Base-by-base conservation (phyloP, 306 rosid species). In the Trifolium subterraneum region DNA sequence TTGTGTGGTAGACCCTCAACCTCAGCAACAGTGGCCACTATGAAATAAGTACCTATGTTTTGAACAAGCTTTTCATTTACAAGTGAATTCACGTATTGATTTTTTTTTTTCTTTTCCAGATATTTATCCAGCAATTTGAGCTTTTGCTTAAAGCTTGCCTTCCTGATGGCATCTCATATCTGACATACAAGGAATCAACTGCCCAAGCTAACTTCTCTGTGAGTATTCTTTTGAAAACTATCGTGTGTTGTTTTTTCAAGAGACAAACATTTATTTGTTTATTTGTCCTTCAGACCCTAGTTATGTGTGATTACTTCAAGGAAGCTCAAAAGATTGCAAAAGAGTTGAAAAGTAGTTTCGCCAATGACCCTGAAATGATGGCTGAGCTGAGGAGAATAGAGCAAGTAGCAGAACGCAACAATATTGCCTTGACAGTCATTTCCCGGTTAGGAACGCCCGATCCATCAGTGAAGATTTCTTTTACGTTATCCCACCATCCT, bases 331-430 rank as follows among this genome's bases (percentile, higher is more conserved):
- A 81, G 74, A 86, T 91, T n/a, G 95, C 89, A 6, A 94, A 92
- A 84, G 96, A 94, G 78, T 83, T 78, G 31, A 92, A 84, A 80
- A 69, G 88, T 74, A 87, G 95, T 63, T 94, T 91, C 52, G 76
- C 90, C 27, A 83, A 85, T 15, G 92, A 94, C 56, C 92, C 90
- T 0, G 95, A 94, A 44, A 92, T 78, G 60, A 82, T 84, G 87
- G 87, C 89, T 0, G 98, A 94, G 79, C 88, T 94, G 15, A 79
- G 93, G 65, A 82, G 88, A 78, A 50, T 94, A 44, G 98, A 94
- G 81, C 97, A 84, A 74, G 98, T 94, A 18, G 98, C 98, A 0
- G 97, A 91, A 78, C 97, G 93, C 88, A 94, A 94, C 71, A 92
- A 85, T 84, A 81, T 90, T 55, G 98, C 97, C 59, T 80, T 92